These are phyloP conservation scores for Leptographium galeiforme DNA, from an alignment of 2,329 filamentous ascomycete genomes.

Conservation along the genomic window DNA sequence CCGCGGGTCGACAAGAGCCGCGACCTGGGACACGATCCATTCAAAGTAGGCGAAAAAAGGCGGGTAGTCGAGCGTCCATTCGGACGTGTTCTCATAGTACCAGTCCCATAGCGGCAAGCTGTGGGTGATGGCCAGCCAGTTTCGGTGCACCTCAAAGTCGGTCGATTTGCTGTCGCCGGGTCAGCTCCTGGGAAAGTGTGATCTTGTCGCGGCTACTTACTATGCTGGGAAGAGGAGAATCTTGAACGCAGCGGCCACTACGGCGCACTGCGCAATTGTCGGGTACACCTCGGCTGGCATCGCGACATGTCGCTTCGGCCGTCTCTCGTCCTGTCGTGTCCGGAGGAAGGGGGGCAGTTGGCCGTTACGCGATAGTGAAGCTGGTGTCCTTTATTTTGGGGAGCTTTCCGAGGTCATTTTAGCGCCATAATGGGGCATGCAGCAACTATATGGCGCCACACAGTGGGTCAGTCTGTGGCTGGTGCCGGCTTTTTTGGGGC, in stretches of 20 bases:
- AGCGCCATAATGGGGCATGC: not conserved
- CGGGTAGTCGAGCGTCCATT: constrained; percentile 99
- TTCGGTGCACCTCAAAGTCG: constrained; percentile 96
- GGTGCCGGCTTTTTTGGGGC: too few species aligned
- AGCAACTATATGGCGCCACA: not conserved
- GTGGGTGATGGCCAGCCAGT: constrained; percentile 94
- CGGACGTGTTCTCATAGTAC: constrained; percentile 95
- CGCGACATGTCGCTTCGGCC: constrained; percentile 4
- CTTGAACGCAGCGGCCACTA: constrained; percentile 80
- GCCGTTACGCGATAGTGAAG: not conserved
- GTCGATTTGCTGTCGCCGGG: constrained; percentile 67
- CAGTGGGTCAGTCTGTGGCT: not conserved
- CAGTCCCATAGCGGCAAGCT: constrained; percentile 76
- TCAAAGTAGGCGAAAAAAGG: constrained; percentile 98
- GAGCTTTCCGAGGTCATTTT: not conserved
- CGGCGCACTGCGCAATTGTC: constrained; percentile 74
- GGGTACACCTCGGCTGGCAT: constrained; percentile 71
- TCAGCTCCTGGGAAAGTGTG: not conserved
- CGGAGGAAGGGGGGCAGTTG: not conserved
- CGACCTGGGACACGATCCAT: constrained; percentile 75
- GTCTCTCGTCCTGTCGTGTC: not conserved
- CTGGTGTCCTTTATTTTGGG: not conserved
- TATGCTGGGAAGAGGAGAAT: constrained; percentile 87
- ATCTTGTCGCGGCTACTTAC: constrained; percentile 34
- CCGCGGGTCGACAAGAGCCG: constrained; percentile 59